Percentiles rank a stretch among this genome's conserved stretches.
These are phyloP conservation scores for Sporothrix inflata DNA, from an alignment of 2,329 filamentous ascomycete genomes.

Conservation along the genomic window DNA sequence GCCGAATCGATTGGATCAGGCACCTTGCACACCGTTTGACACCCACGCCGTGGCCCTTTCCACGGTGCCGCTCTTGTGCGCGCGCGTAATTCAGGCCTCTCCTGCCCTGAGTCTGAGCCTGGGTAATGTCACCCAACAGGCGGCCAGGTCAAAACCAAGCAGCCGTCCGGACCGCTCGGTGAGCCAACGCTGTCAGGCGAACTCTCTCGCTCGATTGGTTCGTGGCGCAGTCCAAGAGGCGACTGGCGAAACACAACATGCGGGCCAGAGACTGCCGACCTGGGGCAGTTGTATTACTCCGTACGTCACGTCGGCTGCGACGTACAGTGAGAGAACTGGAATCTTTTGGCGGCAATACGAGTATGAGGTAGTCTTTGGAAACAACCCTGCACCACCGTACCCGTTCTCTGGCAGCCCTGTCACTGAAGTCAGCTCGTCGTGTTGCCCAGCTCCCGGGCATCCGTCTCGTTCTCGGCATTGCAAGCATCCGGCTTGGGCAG, in stretches of 20 bases:
- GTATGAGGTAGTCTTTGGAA: too few species aligned
- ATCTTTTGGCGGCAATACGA: neutral
- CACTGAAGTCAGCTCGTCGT: neutral
- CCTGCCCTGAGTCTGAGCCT: too few species aligned
- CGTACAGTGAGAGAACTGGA: neutral
- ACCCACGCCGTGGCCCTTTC: too few species aligned
- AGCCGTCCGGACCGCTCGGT: constrained; percentile 1
- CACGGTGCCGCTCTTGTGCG: neutral
- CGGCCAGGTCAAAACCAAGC: too few species aligned
- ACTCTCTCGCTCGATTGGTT: neutral
- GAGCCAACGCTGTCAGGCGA: neutral
- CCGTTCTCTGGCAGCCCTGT: neutral
- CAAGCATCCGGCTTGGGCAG: too few species aligned
- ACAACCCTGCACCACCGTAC: neutral
- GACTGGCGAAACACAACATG: neutral
- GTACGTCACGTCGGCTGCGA: too few species aligned
- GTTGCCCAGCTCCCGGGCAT: too few species aligned
- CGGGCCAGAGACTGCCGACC: neutral
- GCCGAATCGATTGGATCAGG: too few species aligned
- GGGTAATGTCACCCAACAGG: too few species aligned
- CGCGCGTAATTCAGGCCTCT: neutral
- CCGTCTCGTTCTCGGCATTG: too few species aligned
- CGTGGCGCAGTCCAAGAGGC: constrained; percentile 6
- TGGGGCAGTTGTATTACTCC: too few species aligned
- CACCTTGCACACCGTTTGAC: too few species aligned